phyloP scores from a whole-genome alignment of 441 rosid species.

The Syzygium malaccense region DNA sequence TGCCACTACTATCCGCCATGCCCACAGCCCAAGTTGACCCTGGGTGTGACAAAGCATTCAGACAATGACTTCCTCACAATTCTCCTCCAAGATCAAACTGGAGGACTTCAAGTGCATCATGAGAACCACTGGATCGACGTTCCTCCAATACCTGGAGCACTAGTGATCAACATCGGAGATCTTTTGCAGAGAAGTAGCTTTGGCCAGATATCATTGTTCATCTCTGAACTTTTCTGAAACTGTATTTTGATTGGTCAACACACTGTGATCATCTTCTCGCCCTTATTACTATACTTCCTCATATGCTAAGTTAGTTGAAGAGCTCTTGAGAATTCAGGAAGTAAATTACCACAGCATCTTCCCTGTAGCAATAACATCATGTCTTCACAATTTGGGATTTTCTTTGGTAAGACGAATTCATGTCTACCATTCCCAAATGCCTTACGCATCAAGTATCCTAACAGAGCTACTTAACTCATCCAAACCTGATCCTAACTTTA shows the following conservation, averaged over 20 bases:
- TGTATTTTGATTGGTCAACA: neutral
- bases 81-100: too few species aligned
- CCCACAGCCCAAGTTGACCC: neutral
- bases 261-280: neutral
- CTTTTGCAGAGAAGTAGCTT: neutral
- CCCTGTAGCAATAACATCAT: neutral
- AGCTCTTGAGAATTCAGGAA: neutral
- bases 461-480: too few species aligned
- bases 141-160: neutral
- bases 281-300: neutral
- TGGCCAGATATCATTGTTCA: neutral
- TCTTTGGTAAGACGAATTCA: neutral
- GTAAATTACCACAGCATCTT: neutral
- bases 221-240: neutral
- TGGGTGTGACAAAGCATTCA: too few species aligned
- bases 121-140: neutral
- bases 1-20: neutral
- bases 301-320: neutral
- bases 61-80: too few species aligned
- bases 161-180: neutral
- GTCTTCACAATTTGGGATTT: neutral
- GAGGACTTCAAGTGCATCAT: too few species aligned
- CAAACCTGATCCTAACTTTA: too few species aligned
- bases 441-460: too few species aligned
- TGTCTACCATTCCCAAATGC: neutral